phyloP scores from a whole-genome alignment of 257 asterid genomes.

The Nicotiana tabacum region DNA sequence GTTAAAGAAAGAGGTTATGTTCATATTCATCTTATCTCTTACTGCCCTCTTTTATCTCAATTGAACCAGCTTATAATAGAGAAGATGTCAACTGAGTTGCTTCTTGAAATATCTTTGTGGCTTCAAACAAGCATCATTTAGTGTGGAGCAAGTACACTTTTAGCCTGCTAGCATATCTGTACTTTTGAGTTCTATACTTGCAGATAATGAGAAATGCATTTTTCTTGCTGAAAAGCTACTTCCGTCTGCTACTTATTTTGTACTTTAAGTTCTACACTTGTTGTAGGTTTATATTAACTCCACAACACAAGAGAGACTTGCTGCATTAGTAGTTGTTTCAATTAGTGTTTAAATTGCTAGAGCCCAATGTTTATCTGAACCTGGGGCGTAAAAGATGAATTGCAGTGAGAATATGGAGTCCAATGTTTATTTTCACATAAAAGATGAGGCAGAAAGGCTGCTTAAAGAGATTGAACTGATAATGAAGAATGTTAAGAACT shows the following conservation, averaged over 20 bases:
- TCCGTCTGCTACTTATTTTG: not conserved
- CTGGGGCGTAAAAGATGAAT: not conserved
- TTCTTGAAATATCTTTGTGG: not conserved
- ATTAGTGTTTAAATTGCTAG: not conserved
- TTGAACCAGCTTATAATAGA: not conserved
- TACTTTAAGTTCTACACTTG: not conserved
- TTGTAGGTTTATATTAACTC: not conserved
- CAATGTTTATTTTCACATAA: not conserved
- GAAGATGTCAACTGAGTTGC: not conserved
- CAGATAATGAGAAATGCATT: not conserved
- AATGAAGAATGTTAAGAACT: not conserved
- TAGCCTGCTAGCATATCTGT: not conserved
- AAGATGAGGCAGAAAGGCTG: not conserved
- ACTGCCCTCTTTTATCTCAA: not conserved
- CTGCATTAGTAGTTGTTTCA: not conserved
- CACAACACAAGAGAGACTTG: not conserved
- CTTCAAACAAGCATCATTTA: not conserved
- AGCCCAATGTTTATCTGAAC: not conserved
- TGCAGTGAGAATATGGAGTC: not conserved
- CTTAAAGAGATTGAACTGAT: not conserved
- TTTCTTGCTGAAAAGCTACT: not conserved
- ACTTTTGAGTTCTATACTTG: not conserved
- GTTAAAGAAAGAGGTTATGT: not conserved
- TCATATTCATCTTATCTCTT: not conserved
- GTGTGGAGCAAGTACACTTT: not conserved